Base-by-base conservation (phyloP, 805 yeast genomes). In the Tanozyma kutaoensis region DNA sequence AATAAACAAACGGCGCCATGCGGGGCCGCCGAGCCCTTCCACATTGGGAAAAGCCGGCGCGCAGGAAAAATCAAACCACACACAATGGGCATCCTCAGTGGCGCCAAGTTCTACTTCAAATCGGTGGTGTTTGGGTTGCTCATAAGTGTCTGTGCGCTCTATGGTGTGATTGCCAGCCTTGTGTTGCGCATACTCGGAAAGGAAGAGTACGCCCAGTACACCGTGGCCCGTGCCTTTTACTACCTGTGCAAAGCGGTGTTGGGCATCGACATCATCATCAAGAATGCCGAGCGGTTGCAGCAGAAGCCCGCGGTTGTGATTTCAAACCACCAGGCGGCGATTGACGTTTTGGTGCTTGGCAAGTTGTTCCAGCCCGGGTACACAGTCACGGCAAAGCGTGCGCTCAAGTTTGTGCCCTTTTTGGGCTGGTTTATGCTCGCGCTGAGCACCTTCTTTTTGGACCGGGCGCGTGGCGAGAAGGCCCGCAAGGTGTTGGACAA, bases 341-440 rank as follows among this genome's bases (percentile, higher is more conserved):
- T 91, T 37, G 98, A 91, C 48, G 72, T 91, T 31, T 62, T 79
- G 27, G 54, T 86, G 32, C 60, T 91, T 37, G 97, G 95, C 15
- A 71, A 69, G 38, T 52, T 82, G 23, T 91, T 91, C 62, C 95
- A 94, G 27, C 72, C 73, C 26, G 82, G 81, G 27, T 84, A 86
- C 58, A 75, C 86, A 6, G 95, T 91, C 24, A 91, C 97, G 1
- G 91, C 96, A 20, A 91, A 91, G 54, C 74, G 72, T 48, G 76
- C 81, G 4, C 65, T 91, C 43, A 73, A 80, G 42, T 82, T 70
- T 46, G 60, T 84, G 28, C 99, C 99, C 12, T 68, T 91, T 42
- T 62, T 91, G 40, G 99, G 99, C 10, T 88, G 96, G 97, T 91
- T 86, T 57, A 86, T 91, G 98, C 45, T 72, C 15, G 66, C 84